Percentiles rank a stretch among this genome's conserved stretches.
Evolutionary conservation across 306 rosid species (phyloP).

Genomic region (Macrotyloma uniflorum): DNA sequence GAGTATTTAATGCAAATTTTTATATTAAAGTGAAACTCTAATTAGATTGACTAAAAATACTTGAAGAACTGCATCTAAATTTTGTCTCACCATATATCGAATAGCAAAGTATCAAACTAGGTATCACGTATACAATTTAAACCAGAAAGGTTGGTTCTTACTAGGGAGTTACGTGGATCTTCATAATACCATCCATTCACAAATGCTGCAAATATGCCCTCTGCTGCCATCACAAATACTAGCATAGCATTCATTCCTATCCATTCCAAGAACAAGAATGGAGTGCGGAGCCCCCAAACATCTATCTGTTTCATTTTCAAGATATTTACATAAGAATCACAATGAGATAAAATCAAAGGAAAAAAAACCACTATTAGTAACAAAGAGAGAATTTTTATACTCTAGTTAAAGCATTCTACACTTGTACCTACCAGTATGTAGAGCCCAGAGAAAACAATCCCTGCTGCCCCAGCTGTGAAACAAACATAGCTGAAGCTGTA

Average conservation of each 20-base stretch:
- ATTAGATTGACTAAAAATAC: too few relatives aligned
- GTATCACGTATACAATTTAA: not conserved
- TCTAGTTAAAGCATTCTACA: not conserved
- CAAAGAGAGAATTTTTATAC: not conserved
- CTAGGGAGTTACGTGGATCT: conserved; percentile 51
- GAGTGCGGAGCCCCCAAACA: conserved; percentile 72
- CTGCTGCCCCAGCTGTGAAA: conserved; percentile 91
- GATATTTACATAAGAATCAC: not conserved
- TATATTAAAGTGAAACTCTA: too few relatives aligned
- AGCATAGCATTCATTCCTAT: conserved; percentile 96
- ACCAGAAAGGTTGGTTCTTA: conserved; percentile 36
- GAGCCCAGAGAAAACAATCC: conserved; percentile 74
- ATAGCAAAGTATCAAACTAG: too few relatives aligned
- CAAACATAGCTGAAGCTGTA: conserved; percentile 90
- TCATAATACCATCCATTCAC: conserved; percentile 85
- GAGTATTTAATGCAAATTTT: too few relatives aligned
- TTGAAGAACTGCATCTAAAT: too few relatives aligned
- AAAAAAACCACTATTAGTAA: not conserved
- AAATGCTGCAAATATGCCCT: conserved; percentile 88
- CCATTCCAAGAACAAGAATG: conserved; percentile 86
- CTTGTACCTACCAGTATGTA: conserved; percentile 63
- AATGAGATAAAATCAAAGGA: not conserved
- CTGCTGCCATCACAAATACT: conserved; percentile 86
- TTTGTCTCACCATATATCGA: too few relatives aligned
- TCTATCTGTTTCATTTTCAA: conserved; percentile 60